Evolutionary conservation across 129 eudicot species (phyloP).

Genomic region (Flaveria linearis): DNA sequence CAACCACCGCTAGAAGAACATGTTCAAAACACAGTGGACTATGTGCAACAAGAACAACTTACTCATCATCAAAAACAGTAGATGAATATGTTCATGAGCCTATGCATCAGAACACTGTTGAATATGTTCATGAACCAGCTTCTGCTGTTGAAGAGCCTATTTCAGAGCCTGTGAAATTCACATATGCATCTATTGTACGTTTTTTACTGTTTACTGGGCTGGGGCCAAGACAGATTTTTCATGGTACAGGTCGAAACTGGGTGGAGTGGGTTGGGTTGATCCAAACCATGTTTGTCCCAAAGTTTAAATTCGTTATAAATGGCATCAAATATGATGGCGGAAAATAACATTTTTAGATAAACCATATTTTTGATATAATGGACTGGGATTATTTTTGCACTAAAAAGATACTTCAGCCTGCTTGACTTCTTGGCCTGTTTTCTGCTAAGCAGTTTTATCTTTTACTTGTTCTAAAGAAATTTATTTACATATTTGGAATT

Average conservation of each 20-base stretch:
- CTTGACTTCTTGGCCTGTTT: too few species aligned
- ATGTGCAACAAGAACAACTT: constrained; percentile 24
- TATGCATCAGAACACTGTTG: constrained; percentile 24
- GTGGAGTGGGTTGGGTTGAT: background rate
- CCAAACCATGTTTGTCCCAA: too few species aligned
- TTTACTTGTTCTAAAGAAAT: too few species aligned
- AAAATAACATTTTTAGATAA: too few species aligned
- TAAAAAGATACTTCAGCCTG: too few species aligned
- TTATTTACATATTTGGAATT: background rate
- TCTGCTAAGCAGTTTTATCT: too few species aligned
- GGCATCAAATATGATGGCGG: too few species aligned
- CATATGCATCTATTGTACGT: constrained; percentile 87
- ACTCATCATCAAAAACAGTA: constrained; percentile 28
- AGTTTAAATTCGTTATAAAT: too few species aligned
- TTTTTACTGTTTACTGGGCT: background rate
- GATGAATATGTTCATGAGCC: constrained; percentile 27
- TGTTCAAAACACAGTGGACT: constrained; percentile 34
- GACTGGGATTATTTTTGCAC: too few species aligned
- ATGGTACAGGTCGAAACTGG: background rate
- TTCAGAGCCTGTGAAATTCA: constrained; percentile 62
- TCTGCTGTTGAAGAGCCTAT: constrained; percentile 58
- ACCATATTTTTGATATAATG: too few species aligned
- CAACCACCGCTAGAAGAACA: constrained; percentile 57
- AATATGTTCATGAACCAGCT: constrained; percentile 30
- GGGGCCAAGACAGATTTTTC: background rate